Percentiles rank a stretch among this genome's conserved stretches.
Conservation (phyloP, 345 rosid genomes). For the Hypericum perforatum region DNA sequence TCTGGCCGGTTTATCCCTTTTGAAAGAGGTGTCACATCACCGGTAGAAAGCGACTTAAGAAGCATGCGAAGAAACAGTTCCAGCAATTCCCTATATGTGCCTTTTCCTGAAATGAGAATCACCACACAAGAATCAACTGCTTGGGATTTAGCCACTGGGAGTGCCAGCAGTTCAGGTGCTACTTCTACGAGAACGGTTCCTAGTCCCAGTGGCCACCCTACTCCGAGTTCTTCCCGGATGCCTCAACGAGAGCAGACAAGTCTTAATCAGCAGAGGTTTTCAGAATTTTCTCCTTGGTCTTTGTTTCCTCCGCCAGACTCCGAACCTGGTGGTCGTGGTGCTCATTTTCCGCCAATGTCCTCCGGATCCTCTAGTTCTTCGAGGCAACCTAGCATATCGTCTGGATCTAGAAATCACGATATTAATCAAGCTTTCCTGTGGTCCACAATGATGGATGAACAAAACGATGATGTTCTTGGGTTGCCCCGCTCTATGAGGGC, state of each 20-base stretch:
- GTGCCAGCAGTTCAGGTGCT: constrained; percentile 23
- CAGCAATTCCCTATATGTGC: constrained; percentile 45
- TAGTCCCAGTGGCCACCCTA: constrained; percentile 40
- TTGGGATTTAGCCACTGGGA: constrained; percentile 55
- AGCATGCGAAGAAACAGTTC: constrained; percentile 36
- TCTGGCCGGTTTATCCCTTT: constrained; percentile 30
- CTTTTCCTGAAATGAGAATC: constrained; percentile 43
- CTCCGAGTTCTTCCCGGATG: constrained; percentile 41
- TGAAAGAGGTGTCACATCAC: constrained; percentile 36
- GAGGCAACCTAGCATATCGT: constrained; percentile 35
- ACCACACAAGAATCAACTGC: constrained; percentile 47
- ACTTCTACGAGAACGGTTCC: constrained; percentile 36
- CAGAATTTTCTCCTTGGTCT: constrained; percentile 66
- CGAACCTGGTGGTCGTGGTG: constrained; percentile 45
- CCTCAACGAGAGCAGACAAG: constrained; percentile 29
- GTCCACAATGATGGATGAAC: constrained; percentile 45
- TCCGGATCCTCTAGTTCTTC: constrained; percentile 49
- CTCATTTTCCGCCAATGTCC: constrained; percentile 36
- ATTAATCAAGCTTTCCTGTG: constrained; percentile 39
- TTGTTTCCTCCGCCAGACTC: constrained; percentile 51
- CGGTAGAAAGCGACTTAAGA: constrained; percentile 41
- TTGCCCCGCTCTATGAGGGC: constrained; percentile 50
- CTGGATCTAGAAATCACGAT: constrained; percentile 39
- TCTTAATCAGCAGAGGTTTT: constrained; percentile 35
- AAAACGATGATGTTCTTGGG: constrained; percentile 37